Percentiles rank a stretch among this genome's conserved stretches.
These are phyloP conservation scores for Tillandsia fasciculata DNA, from an alignment of 176 grass and related monocot species.

Conservation along the genomic window DNA sequence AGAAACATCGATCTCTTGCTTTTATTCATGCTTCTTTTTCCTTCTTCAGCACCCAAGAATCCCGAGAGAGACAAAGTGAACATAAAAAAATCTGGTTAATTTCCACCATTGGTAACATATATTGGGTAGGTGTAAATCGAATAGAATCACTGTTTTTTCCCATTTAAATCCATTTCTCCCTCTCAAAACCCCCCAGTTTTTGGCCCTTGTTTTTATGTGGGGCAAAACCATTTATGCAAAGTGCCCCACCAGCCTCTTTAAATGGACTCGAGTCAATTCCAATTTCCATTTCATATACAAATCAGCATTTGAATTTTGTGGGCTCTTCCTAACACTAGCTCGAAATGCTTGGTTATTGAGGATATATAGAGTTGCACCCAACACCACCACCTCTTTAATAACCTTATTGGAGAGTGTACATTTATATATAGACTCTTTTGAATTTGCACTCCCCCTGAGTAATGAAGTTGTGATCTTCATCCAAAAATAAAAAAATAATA, in stretches of 20 bases:
- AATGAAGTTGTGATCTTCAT: too few relatives aligned
- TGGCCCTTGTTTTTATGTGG: neutral
- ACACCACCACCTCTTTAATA: too few relatives aligned
- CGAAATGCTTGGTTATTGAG: too few relatives aligned
- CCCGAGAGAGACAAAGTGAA: neutral
- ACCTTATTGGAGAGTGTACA: too few relatives aligned
- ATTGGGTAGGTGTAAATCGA: slow-evolving; percentile 1
- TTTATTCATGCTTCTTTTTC: neutral
- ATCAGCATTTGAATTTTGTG: too few relatives aligned
- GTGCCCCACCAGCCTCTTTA: neutral
- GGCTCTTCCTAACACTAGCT: too few relatives aligned
- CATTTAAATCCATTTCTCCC: neutral
- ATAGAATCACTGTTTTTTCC: neutral
- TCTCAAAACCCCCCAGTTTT: neutral
- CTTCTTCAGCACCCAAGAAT: neutral
- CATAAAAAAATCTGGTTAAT: neutral
- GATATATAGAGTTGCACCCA: too few relatives aligned
- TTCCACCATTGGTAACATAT: neutral
- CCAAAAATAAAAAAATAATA: too few relatives aligned
- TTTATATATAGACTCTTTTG: too few relatives aligned
- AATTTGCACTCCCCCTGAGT: too few relatives aligned
- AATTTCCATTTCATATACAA: neutral
- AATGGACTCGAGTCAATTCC: slow-evolving; percentile 3
- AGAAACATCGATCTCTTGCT: neutral
- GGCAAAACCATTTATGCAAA: neutral